Evolutionary conservation across 805 yeast genomes (phyloP), one percentile per base, ranked within the genome.

Genomic region (Sugiyamaella lignohabitans): DNA sequence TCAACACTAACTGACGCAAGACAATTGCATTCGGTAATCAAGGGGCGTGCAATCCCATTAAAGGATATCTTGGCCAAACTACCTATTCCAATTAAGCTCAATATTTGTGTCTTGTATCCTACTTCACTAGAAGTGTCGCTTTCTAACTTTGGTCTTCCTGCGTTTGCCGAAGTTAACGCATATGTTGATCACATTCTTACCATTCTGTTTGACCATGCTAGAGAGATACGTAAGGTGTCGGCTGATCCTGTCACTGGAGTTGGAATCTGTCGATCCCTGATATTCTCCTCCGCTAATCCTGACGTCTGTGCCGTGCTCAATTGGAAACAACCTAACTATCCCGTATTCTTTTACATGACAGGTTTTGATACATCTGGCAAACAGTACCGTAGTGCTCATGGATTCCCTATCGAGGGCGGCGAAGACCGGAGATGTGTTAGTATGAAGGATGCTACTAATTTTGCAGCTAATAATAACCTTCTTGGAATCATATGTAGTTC

Each of bases 281-380:
- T 91, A 6, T 86, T 93, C 64, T 79, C 95, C 10, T 87, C 96
- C 1, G 78, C 84, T 47, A 87, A 88, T 64, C 84, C 96, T 29
- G 78, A 80, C 40, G 87, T 88, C n/a, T 93, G 98, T 66, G 87
- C 95, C 8, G 84, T 87, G 40, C 68, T 93, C 56, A 93, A 93
- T 66, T 93, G 98, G 98, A 93, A 93, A 65, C 98, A 93, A 66
- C 98, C 98, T 11, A 91, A 91, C 63, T 93, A 84, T 66, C 97
- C 98, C 0, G 98, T 93, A 0, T 80, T 93, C 54, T 84, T 86
- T 66, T 78, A 82, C 47, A 78, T 89, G 75, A 81, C 79, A 56
- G 62, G 53, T 19, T 30, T 52, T n/a, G 50, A 47, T 23, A 38
- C 39, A 17, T 21, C 39, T 38, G 51, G 51, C 34, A 35, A 23